phyloP scores from a whole-genome alignment of 2,329 filamentous ascomycete species.

The Trichoderma lentiforme region DNA sequence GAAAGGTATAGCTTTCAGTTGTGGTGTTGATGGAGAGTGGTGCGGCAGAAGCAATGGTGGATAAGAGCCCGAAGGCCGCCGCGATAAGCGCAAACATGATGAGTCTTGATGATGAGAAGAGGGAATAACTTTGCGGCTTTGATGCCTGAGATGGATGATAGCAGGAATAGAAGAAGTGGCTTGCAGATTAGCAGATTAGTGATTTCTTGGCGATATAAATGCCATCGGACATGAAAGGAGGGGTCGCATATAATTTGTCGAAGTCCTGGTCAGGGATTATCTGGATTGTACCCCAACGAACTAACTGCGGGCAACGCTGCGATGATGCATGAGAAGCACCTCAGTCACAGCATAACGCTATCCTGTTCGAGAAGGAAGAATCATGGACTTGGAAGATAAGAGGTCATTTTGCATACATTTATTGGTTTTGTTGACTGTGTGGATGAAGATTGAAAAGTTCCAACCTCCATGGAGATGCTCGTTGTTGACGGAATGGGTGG shows the following conservation, averaged over 20 bases:
- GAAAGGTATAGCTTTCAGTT: neutral
- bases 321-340: neutral
- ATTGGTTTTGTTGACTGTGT: neutral
- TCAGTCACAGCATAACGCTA: neutral
- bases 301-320: neutral
- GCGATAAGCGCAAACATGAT: neutral
- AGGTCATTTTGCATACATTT: neutral
- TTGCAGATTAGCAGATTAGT: neutral
- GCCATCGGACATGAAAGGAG: neutral
- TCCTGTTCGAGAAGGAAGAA: neutral
- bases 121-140: neutral
- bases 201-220: neutral
- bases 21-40: neutral
- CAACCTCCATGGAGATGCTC: neutral
- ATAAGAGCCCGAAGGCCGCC: neutral
- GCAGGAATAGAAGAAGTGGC: neutral
- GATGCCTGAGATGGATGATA: neutral
- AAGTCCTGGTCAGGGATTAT: neutral
- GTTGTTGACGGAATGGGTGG: slow-evolving; percentile 7
- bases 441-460: neutral
- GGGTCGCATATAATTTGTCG: neutral
- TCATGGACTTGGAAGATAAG: neutral
- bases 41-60: neutral
- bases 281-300: neutral
- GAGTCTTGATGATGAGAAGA: neutral